Base-by-base conservation (phyloP, 257 asterid genomes). In the Leonotis leonurus region DNA sequence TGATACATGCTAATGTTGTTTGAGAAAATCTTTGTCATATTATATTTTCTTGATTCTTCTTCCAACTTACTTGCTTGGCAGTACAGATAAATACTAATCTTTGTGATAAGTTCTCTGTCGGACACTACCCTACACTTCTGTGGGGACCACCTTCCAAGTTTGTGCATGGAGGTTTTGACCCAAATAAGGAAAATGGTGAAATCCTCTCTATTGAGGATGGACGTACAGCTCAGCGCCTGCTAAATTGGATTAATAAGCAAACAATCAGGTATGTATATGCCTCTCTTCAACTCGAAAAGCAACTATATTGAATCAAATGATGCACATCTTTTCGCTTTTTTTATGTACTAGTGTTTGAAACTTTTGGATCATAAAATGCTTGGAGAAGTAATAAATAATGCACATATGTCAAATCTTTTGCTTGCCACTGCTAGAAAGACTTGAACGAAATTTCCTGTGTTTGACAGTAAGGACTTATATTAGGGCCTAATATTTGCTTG, bases 91-190 rank as follows among this genome's bases (percentile, higher is more conserved):
- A 90, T 72, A 70, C 73, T 30, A 67, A 83, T 30, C 81, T 90
- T 29, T 90, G 97, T 83, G 84, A 79, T 74, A 90, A 81, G 80
- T 90, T 83, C 79, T 83, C 93, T 32, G 84, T 90, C 16, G 70
- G 32, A 35, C 80, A 64, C 81, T 87, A 76, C 70, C 96, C 97
- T 33, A 80, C 78, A 83, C 96, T 87, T 63, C 70, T 87, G 3
- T 87, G 97, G 97, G 93, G 90, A 32, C 81, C 84, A 45, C 80
- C 96, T 56, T 77, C 92, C 33, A 83, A 83, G 73, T 90, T 90
- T 77, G 83, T 81, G 1, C 68, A 77, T 8, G 80, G 85, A 29
- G 76, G 89, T 56, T 83, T 95, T 96, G 74, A 81, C 32, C 84
- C 88, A 50, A 80, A 85, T 56, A 69, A 76, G 60, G 83, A 80